phyloP scores from a whole-genome alignment of 305 asterid species.

The Ajuga reptans region DNA sequence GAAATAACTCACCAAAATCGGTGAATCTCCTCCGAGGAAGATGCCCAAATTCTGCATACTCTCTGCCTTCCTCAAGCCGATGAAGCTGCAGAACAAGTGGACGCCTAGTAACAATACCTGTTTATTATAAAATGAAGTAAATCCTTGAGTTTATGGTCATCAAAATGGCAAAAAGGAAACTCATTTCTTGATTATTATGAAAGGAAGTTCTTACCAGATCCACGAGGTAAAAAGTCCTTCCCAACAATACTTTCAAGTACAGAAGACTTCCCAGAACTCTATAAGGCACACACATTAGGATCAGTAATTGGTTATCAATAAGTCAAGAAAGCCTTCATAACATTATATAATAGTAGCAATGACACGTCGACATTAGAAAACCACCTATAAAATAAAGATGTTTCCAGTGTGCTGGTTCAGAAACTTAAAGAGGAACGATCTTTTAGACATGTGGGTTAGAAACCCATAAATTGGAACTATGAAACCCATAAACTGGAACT shows the following conservation, averaged over 20 bases:
- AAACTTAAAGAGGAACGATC: neutral
- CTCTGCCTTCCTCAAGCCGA: conserved; percentile 61
- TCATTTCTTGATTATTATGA: neutral
- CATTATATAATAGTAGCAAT: neutral
- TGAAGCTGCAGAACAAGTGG: conserved; percentile 82
- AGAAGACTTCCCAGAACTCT: conserved; percentile 93
- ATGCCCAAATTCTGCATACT: conserved; percentile 79
- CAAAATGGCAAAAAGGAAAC: neutral
- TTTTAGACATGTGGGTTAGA: neutral
- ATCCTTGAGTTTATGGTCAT: neutral
- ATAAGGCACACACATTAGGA: conserved; percentile 18
- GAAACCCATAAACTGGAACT: neutral
- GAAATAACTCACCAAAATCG: conserved; percentile 48
- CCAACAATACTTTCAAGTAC: conserved; percentile 94
- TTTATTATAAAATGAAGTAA: conserved; percentile 9
- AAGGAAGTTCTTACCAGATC: conserved; percentile 53
- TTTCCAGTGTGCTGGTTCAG: neutral
- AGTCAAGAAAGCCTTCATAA: neutral
- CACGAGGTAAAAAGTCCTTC: conserved; percentile 87
- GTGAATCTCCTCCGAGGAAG: conserved; percentile 59
- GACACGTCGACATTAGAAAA: neutral
- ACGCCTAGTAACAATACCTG: conserved; percentile 75
- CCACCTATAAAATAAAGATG: neutral
- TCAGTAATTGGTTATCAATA: conserved; percentile 14
- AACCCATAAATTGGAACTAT: neutral